Evolutionary conservation across 352 stramenopile genomes (phyloP).

Genomic region (Globisporangium radiosum): DNA sequence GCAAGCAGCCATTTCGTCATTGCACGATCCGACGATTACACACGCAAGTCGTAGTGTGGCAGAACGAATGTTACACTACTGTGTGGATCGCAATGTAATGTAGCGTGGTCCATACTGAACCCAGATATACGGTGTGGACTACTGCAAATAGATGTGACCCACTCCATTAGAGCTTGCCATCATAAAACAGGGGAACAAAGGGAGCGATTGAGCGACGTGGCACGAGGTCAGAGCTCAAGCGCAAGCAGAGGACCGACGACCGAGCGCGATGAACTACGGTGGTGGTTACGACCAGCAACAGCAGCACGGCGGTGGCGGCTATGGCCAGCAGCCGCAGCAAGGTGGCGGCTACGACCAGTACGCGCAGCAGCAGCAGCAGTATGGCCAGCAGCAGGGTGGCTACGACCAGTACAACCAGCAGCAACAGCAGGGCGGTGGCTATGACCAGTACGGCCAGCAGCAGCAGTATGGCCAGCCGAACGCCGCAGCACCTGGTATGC

Average conservation of each 20-base stretch:
- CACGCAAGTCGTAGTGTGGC: too few species aligned
- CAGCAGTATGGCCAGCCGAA: slow-evolving; percentile 24
- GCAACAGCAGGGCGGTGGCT: slow-evolving; percentile 12
- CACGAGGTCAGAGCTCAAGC: background rate
- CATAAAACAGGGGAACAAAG: background rate
- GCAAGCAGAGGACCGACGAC: background rate
- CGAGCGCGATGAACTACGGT: slow-evolving; percentile 40
- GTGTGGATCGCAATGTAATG: too few species aligned
- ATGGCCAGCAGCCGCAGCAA: slow-evolving; percentile 26
- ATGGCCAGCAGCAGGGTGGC: slow-evolving; percentile 20
- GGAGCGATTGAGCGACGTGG: background rate
- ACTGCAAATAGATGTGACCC: too few species aligned
- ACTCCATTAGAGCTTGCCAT: too few species aligned
- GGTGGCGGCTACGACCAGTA: slow-evolving; percentile 34
- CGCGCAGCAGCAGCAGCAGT: slow-evolving; percentile 28
- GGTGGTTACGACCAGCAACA: slow-evolving; percentile 17
- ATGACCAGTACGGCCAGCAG: slow-evolving; percentile 39
- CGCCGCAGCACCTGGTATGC: slow-evolving; percentile 45
- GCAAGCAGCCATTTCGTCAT: too few species aligned
- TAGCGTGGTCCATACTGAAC: too few species aligned
- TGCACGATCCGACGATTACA: too few species aligned
- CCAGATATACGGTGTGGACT: too few species aligned
- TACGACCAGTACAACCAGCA: slow-evolving; percentile 45
- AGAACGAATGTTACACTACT: too few species aligned
- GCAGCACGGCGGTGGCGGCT: slow-evolving; percentile 13